Percentiles rank a stretch among this genome's conserved stretches.
Conservation (phyloP, 495 filamentous ascomycete genomes). For the Aspergillus diversus region DNA sequence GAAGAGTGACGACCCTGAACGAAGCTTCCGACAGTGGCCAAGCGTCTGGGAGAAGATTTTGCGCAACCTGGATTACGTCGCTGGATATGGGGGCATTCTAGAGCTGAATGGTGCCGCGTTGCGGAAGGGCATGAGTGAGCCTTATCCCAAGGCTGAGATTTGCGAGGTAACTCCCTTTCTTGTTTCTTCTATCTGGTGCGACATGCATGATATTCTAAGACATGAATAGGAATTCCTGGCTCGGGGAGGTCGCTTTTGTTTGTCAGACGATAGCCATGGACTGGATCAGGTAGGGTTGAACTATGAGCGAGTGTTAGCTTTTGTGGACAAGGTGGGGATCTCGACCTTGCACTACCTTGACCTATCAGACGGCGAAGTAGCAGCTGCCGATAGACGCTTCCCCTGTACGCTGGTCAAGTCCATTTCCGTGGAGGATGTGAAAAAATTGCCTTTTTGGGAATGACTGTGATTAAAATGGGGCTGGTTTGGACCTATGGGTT, state of each 20-base stretch:
- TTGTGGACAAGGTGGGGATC: conserved; percentile 54
- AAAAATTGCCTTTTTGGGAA: conserved; percentile 32
- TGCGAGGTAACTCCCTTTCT: conserved; percentile 62
- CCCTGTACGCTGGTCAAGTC: conserved; percentile 39
- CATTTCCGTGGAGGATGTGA: conserved; percentile 31
- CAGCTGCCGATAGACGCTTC: conserved; percentile 43
- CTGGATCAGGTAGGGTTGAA: conserved; percentile 77
- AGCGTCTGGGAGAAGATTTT: conserved; percentile 73
- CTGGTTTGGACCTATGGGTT: too few species aligned
- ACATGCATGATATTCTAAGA: conserved; percentile 16
- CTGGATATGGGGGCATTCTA: conserved; percentile 74
- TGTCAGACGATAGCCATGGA: conserved; percentile 92
- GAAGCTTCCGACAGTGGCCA: conserved; percentile 55
- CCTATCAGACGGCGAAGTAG: conserved; percentile 26
- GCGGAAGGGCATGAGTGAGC: conserved; percentile 87
- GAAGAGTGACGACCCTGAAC: conserved; percentile 67
- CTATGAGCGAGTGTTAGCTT: conserved; percentile 64
- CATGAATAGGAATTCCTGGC: conserved; percentile 56
- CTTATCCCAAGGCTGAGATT: conserved; percentile 82
- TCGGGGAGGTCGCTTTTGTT: conserved; percentile 77
- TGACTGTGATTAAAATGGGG: not conserved
- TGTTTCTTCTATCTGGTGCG: not conserved
- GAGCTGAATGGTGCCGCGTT: conserved; percentile 87
- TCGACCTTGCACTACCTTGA: conserved; percentile 45
- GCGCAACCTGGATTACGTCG: conserved; percentile 74